Evolutionary conservation across 2,329 filamentous ascomycete genomes (phyloP).

Genomic region (Fusarium oligoseptatum): DNA sequence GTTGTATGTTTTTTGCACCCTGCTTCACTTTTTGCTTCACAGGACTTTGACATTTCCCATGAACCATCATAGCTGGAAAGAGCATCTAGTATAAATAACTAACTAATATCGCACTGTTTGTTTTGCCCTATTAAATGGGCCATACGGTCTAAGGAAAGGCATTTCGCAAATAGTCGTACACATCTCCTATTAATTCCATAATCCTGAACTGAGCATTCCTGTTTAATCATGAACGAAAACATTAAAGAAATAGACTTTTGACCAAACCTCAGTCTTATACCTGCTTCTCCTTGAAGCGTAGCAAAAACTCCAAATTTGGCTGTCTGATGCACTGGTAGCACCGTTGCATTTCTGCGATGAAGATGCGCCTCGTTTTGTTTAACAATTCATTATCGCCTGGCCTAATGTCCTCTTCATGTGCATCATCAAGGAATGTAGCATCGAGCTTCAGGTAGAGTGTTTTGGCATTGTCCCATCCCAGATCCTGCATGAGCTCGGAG

Average conservation of each 20-base stretch:
- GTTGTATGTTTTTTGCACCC: neutral
- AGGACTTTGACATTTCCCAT: neutral
- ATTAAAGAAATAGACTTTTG: neutral
- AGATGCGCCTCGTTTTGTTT: neutral
- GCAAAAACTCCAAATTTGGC: neutral
- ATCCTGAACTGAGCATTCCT: neutral
- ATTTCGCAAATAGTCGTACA: neutral
- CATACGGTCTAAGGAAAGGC: neutral
- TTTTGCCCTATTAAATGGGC: neutral
- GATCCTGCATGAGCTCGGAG: neutral
- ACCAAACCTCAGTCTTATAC: neutral
- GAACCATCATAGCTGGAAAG: neutral
- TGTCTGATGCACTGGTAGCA: neutral
- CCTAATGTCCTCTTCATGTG: accelerated
- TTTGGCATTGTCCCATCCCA: neutral
- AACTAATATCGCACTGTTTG: neutral
- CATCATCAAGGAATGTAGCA: neutral
- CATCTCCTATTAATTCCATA: neutral
- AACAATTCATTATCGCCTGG: neutral
- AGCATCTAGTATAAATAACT: neutral
- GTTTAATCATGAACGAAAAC: neutral
- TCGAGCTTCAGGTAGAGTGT: neutral
- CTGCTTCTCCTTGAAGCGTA: neutral
- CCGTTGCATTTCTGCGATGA: no score
- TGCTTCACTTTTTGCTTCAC: neutral